Percentiles rank a stretch among this genome's conserved stretches.
phyloP scores from a whole-genome alignment of 2,329 filamentous ascomycete species.

The Corynespora cassiicola region DNA sequence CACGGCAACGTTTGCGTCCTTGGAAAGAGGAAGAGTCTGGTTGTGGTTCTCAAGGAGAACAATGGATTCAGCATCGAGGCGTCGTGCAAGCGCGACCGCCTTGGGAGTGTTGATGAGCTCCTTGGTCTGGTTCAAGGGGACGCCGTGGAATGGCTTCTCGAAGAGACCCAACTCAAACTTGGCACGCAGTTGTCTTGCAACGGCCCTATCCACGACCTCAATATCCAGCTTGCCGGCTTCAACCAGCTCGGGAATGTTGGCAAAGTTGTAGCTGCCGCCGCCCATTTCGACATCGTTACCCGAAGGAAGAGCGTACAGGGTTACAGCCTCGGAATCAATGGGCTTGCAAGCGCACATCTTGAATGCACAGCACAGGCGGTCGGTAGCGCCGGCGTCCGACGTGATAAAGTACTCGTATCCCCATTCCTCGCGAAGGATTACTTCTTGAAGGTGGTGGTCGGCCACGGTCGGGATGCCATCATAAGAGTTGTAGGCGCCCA shows the following conservation, averaged over 20 bases:
- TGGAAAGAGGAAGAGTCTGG: constrained; percentile 67
- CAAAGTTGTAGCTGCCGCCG: constrained; percentile 72
- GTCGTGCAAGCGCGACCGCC: constrained; percentile 66
- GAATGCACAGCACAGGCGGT: constrained; percentile 70
- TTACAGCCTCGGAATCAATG: constrained; percentile 71
- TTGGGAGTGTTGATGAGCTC: constrained; percentile 68
- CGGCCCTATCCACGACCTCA: constrained; percentile 68
- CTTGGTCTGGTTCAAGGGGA: constrained; percentile 61
- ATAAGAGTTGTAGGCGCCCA: constrained; percentile 78
- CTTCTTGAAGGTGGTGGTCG: constrained; percentile 68
- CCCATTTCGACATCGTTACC: constrained; percentile 81
- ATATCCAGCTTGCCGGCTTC: constrained; percentile 66
- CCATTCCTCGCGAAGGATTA: constrained; percentile 74
- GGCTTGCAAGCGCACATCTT: constrained; percentile 66
- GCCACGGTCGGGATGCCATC: constrained; percentile 74
- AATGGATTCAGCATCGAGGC: constrained; percentile 71
- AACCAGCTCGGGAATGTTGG: constrained; percentile 70
- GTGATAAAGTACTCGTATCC: constrained; percentile 73
- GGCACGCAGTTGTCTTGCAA: constrained; percentile 67
- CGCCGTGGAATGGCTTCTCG: constrained; percentile 70
- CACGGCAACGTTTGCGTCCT: constrained; percentile 72
- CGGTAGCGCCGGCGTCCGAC: constrained; percentile 73
- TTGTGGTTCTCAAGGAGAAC: constrained; percentile 77
- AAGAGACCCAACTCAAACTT: constrained; percentile 77
- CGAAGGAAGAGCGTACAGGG: constrained; percentile 67